Conservation (phyloP, 495 filamentous ascomycete genomes). For the Penicillium cinerascens region DNA sequence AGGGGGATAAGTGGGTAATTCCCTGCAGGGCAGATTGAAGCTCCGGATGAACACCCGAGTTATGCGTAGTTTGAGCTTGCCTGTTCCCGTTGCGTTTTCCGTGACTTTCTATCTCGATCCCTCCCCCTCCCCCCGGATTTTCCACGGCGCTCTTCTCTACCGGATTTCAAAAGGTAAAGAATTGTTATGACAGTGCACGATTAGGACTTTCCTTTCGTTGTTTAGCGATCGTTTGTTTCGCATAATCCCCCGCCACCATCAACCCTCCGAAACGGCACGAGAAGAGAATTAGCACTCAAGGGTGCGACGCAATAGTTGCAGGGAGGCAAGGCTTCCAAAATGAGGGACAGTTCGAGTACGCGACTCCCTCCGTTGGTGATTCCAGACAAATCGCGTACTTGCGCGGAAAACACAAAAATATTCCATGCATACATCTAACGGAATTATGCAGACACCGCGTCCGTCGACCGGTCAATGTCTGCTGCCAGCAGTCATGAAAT, state of each 20-base stretch:
- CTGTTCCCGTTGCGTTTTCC: not conserved
- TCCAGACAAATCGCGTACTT: not conserved
- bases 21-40: not conserved
- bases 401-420: not conserved
- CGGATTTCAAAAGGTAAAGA: no score
- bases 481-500: constrained; percentile 8
- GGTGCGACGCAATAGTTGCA: not conserved
- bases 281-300: not conserved
- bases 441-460: constrained; percentile 2
- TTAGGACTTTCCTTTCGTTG: not conserved
- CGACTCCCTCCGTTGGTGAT: not conserved
- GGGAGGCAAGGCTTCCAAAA: not conserved
- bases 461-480: constrained; percentile 13
- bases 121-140: not conserved
- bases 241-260: not conserved
- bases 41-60: not conserved
- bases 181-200: not conserved
- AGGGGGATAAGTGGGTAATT: not conserved
- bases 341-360: constrained; percentile 1
- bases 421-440: not conserved
- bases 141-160: no score
- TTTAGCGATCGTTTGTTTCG: not conserved
- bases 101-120: not conserved
- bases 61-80: not conserved
- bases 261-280: not conserved